phyloP scores from a whole-genome alignment of 2,329 filamentous ascomycete genomes.

The Colletotrichum sp. region DNA sequence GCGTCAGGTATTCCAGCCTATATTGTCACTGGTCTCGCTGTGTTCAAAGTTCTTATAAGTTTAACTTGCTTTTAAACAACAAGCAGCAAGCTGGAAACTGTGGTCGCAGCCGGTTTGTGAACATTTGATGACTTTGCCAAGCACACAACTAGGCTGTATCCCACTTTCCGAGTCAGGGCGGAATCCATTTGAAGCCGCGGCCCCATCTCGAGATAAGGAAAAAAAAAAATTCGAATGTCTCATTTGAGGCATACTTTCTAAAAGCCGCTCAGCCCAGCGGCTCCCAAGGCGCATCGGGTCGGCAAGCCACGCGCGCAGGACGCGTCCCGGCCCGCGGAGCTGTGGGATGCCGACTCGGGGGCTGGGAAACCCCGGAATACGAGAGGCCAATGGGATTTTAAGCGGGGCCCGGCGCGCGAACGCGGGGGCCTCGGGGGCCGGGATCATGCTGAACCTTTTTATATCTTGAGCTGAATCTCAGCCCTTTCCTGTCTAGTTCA shows the following conservation, averaged over 20 bases:
- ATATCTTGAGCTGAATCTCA: background rate
- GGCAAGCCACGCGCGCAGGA: background rate
- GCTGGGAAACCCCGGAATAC: slow-evolving; percentile 23
- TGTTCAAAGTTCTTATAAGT: accelerated
- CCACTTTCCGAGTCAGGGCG: background rate
- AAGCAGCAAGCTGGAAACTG: accelerated
- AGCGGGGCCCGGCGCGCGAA: background rate
- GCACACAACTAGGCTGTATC: no score
- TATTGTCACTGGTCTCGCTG: no score
- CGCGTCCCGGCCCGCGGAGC: background rate
- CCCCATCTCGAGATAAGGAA: background rate
- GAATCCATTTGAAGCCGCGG: background rate
- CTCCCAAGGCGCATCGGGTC: background rate
- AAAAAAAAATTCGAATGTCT: background rate
- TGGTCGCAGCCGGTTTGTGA: accelerated
- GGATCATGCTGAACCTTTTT: background rate
- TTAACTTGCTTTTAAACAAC: accelerated
- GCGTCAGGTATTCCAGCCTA: no score
- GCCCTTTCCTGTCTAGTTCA: background rate
- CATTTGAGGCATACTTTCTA: background rate
- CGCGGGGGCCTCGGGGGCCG: slow-evolving; percentile 5
- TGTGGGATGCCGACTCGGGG: slow-evolving; percentile 26
- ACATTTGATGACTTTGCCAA: background rate
- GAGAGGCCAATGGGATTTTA: background rate
- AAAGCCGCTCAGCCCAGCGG: background rate